These are phyloP conservation scores for Ehretia macrophylla DNA, from an alignment of 257 asterid genomes.

Conservation along the genomic window DNA sequence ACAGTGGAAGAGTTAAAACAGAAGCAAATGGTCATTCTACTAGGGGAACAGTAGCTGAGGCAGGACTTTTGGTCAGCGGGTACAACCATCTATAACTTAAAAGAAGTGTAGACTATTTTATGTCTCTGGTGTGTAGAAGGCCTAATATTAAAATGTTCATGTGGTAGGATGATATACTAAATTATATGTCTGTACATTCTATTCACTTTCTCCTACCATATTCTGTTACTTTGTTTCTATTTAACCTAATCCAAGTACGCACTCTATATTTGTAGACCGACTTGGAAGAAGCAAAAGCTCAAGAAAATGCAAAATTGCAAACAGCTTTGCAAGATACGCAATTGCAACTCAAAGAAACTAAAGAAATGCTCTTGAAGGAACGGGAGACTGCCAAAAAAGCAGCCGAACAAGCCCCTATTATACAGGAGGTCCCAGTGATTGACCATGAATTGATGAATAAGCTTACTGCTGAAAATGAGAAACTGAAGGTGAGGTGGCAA, in stretches of 20 bases:
- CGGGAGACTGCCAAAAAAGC: slow-evolving; percentile 51
- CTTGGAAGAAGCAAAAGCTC: slow-evolving; percentile 89
- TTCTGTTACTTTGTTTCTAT: background rate
- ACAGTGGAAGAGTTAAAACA: too few relatives aligned
- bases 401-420: slow-evolving; percentile 58
- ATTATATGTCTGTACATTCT: background rate
- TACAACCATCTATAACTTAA: too few relatives aligned
- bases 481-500: slow-evolving; percentile 53
- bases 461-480: slow-evolving; percentile 77
- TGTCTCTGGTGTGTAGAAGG: too few relatives aligned
- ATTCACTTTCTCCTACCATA: background rate
- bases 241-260: slow-evolving; percentile 8
- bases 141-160: too few relatives aligned
- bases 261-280: slow-evolving; percentile 53
- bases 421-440: slow-evolving; percentile 84
- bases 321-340: slow-evolving; percentile 78
- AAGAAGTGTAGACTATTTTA: too few relatives aligned
- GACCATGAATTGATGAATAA: slow-evolving; percentile 78
- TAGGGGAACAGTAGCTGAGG: too few relatives aligned
- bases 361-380: slow-evolving; percentile 66
- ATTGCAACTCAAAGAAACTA: slow-evolving; percentile 71
- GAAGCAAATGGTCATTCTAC: too few relatives aligned
- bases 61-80: too few relatives aligned
- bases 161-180: too few relatives aligned
- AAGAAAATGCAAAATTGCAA: slow-evolving; percentile 78